phyloP scores from a whole-genome alignment of 1,284 basidiomycete genomes.

The Boletus sp. region DNA sequence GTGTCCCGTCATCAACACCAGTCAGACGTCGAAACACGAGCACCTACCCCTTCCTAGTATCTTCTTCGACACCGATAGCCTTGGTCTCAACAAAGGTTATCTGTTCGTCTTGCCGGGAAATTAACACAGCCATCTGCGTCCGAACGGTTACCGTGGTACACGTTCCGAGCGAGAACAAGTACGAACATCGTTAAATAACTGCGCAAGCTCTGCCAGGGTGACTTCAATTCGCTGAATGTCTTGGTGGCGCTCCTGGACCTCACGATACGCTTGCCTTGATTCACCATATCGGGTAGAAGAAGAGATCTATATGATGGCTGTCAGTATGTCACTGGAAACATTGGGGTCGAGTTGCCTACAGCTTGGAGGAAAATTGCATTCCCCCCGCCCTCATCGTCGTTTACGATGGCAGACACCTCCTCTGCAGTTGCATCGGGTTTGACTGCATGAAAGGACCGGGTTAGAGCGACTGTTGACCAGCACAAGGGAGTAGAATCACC shows the following conservation, averaged over 20 bases:
- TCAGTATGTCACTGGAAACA: background rate
- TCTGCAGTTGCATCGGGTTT: conserved; percentile 88
- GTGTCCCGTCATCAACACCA: conserved; percentile 1
- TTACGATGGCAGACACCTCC: conserved; percentile 76
- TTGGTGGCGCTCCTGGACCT: conserved; percentile 88
- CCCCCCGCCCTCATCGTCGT: conserved; percentile 53
- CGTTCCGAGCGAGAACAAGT: background rate
- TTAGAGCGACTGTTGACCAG: background rate
- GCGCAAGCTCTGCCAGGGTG: conserved; percentile 84
- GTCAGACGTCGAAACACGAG: conserved; percentile 19
- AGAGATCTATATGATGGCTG: conserved; percentile 41
- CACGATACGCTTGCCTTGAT: conserved; percentile 79
- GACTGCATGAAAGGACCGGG: conserved; percentile 41
- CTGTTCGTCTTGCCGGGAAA: conserved; percentile 76
- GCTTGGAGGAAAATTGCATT: conserved; percentile 86
- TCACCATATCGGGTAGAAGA: conserved; percentile 82
- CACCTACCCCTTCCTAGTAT: conserved; percentile 66
- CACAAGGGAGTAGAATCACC: conserved; percentile 40
- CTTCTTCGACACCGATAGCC: conserved; percentile 58
- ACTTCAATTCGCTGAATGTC: conserved; percentile 86
- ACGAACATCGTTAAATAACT: conserved; percentile 79
- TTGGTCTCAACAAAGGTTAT: conserved; percentile 62
- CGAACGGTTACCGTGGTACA: conserved; percentile 3
- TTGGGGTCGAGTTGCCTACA: conserved; percentile 42
- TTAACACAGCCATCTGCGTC: conserved; percentile 69